Base-by-base conservation (phyloP, 1,284 basidiomycete genomes). In the Heterobasidion occidentale region DNA sequence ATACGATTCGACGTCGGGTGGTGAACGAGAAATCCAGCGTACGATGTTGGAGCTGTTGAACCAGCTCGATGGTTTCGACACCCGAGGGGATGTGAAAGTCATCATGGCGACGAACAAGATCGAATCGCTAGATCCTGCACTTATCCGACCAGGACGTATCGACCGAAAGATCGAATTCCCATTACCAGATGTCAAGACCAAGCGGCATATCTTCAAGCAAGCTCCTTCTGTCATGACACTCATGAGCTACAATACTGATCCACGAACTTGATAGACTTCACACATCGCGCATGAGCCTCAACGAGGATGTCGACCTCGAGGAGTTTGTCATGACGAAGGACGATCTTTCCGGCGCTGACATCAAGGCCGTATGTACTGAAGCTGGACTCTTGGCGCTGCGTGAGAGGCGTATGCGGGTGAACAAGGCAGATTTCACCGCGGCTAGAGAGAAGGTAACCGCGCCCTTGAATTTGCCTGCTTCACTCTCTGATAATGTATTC, bases 11-110 rank as follows among this genome's bases (percentile, higher is more conserved):
- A 96, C 95, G 60, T 98, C 95, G 34, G 93, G 94, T 49, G 97
- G 97, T 61, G 96, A 99, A 74, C 88, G 96, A 60, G 97, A 99
- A 76, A 98, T 99, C 63, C 97, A 99, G 71, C 84, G 97, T 58
- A 99, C 97, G 47, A 99, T 99, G 97, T 79, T 99, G 70, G 97
- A 99, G 70, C 80, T 99, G 54, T 81, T 99, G 47, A 99, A 98
- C 71, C 97, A 99, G 72, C 81, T 99, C 48, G 97, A 99, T 68
- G 97, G 97, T 45, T 99, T 99, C 74, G 97, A 99, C 71, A 94
- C 94, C n/a, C 85, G 95, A 58, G 94, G 95, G 36, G 96, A 99
- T 69, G 96, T 99, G 61, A 99, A 99, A 74, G 95, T 98, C 64
- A 94, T 93, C 68, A 90, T 91, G 88, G 92, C 92, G 27, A 93